Percentiles rank a stretch among this genome's conserved stretches.
These are phyloP conservation scores for Yueomyces sp. DNA, from an alignment of 805 yeast genomes.

Conservation along the genomic window DNA sequence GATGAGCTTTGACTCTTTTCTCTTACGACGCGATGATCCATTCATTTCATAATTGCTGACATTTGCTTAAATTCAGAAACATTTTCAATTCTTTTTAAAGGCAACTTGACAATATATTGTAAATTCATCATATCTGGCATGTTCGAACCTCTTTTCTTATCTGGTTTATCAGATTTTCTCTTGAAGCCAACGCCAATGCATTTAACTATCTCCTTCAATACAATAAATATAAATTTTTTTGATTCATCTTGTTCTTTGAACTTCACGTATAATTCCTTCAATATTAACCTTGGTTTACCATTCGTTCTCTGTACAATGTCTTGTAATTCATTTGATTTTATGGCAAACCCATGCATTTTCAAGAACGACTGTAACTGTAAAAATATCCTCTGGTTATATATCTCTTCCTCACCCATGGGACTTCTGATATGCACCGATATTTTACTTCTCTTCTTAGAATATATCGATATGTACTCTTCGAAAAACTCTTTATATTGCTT, in stretches of 20 bases:
- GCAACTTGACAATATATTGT: not conserved
- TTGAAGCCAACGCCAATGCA: constrained; percentile 7
- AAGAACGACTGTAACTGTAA: constrained; percentile 33
- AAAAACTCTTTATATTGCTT: constrained; percentile 26
- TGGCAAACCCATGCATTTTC: constrained; percentile 34
- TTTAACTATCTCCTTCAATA: constrained; percentile 25
- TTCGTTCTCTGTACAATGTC: constrained; percentile 27
- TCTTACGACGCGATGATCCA: too few species aligned
- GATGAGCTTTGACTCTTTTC: too few species aligned
- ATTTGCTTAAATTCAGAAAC: not conserved
- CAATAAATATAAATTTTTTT: constrained; percentile 23
- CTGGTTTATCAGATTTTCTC: not conserved
- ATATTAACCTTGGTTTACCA: constrained; percentile 25
- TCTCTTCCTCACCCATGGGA: constrained; percentile 25
- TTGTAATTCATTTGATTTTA: constrained; percentile 27
- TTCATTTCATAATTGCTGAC: not conserved
- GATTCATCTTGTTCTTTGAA: constrained; percentile 32
- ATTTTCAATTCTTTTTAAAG: not conserved
- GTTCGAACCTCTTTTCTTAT: not conserved
- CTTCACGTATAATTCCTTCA: constrained; percentile 30
- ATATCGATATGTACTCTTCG: constrained; percentile 22
- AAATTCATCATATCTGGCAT: too few species aligned
- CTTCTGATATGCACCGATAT: constrained; percentile 32
- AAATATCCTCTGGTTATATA: constrained; percentile 23
- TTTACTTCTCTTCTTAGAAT: constrained; percentile 26